Evolutionary conservation across 2,329 filamentous ascomycete species (phyloP).

Genomic region (Monosporascus ibericus): DNA sequence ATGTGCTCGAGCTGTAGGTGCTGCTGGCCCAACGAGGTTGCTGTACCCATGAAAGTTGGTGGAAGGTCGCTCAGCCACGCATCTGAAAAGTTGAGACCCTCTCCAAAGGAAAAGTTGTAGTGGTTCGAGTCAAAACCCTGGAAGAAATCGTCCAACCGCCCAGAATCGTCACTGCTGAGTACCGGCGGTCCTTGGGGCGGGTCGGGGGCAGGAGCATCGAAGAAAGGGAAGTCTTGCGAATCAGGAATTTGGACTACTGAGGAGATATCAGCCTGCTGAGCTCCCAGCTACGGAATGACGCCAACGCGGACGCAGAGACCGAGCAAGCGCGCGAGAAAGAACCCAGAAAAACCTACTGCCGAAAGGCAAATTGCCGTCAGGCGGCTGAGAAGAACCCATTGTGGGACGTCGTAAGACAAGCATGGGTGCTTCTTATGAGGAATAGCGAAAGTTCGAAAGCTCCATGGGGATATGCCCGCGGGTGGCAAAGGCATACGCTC

Average conservation of each 20-base stretch:
- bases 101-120: conserved; percentile 44
- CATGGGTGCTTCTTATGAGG: conserved; percentile 40
- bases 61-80: conserved; percentile 52
- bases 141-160: conserved; percentile 53
- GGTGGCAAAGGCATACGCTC: neutral
- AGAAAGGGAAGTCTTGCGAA: conserved; percentile 26
- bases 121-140: conserved; percentile 46
- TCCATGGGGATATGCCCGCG: neutral
- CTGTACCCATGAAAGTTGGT: conserved; percentile 59
- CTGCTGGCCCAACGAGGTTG: conserved; percentile 56
- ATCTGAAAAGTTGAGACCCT: conserved; percentile 43
- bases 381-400: conserved; percentile 55
- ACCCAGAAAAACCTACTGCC: conserved; percentile 50
- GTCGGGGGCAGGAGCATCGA: conserved; percentile 55
- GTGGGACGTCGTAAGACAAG: conserved; percentile 49
- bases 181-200: conserved; percentile 60
- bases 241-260: conserved; percentile 2
- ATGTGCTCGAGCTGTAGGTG: conserved; percentile 22
- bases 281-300: too few species aligned
- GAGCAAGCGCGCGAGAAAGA: conserved; percentile 5
- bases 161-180: conserved; percentile 56
- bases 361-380: conserved; percentile 54
- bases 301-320: conserved; percentile 4
- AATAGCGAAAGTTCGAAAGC: neutral
- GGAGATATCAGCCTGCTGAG: conserved; percentile 14